phyloP scores from a whole-genome alignment of 2,329 filamentous ascomycete species.

The Pseudohalonectria lignicola region DNA sequence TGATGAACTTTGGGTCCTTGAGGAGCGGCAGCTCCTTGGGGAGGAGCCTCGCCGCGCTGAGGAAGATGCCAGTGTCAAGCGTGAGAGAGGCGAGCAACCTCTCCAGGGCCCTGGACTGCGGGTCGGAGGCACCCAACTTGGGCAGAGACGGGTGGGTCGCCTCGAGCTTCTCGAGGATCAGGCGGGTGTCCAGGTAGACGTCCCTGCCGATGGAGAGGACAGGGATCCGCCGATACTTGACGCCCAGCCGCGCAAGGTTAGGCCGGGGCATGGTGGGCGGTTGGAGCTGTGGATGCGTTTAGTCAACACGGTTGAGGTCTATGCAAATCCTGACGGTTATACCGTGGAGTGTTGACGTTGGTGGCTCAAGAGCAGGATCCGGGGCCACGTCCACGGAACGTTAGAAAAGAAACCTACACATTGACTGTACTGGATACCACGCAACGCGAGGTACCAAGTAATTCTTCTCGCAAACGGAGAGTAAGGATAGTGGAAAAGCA shows the following conservation, averaged over 20 bases:
- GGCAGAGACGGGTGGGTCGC: conserved; percentile 32
- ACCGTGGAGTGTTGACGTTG: too few species aligned
- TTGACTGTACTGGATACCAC: conserved; percentile 54
- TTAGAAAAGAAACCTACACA: too few species aligned
- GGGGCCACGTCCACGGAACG: too few species aligned
- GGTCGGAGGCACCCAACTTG: conserved; percentile 16
- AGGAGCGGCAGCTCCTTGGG: conserved; percentile 42
- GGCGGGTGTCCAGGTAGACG: conserved; percentile 58
- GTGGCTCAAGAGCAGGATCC: too few species aligned
- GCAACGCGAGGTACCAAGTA: conserved; percentile 56
- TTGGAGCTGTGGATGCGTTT: too few species aligned
- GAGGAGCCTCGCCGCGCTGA: conserved; percentile 39
- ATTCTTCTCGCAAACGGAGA: conserved; percentile 56
- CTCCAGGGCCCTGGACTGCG: conserved; percentile 34
- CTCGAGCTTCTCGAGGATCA: conserved; percentile 57
- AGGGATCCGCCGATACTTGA: conserved; percentile 60
- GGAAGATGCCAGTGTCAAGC: conserved; percentile 47
- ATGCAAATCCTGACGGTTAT: too few species aligned
- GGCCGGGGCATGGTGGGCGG: conserved; percentile 55
- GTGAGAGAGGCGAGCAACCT: conserved; percentile 44
- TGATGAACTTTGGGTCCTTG: conserved; percentile 45
- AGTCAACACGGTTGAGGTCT: too few species aligned
- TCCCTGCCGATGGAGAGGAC: conserved; percentile 54
- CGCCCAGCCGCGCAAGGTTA: conserved; percentile 47
- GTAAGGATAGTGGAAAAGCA: conserved; percentile 55